A percentile compares a stretch with the other conserved stretches of the same genome.
Evolutionary conservation across 2,329 filamentous ascomycete genomes (phyloP).

Genomic region (Coniochaeta ligniaria): DNA sequence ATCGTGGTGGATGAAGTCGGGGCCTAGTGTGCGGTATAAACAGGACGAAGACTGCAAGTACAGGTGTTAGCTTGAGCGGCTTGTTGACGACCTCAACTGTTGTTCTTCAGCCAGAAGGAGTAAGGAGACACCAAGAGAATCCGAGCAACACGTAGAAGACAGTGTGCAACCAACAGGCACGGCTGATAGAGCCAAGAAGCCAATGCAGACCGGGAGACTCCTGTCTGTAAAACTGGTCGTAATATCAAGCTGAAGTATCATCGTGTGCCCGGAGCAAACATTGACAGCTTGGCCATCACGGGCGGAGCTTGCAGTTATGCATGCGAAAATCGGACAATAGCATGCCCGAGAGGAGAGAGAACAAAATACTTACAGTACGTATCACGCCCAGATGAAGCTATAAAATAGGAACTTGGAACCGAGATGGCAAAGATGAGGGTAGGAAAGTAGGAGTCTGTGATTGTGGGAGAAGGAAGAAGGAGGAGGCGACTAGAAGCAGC

Average conservation of each 20-base stretch:
- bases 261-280: not conserved
- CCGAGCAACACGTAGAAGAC: not conserved
- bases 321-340: not conserved
- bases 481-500: not conserved
- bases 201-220: not conserved
- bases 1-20: slow-evolving; percentile 20
- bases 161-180: not conserved
- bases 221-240: not conserved
- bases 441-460: not conserved
- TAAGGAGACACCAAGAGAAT: not conserved
- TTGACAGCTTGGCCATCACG: not conserved
- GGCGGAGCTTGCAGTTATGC: not conserved
- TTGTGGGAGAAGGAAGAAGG: not conserved
- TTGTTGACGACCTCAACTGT: not conserved
- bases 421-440: not conserved
- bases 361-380: not conserved
- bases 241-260: not conserved
- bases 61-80: not conserved
- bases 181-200: not conserved
- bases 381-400: not conserved
- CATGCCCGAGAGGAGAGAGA: not conserved
- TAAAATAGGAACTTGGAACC: not conserved
- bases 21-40: not conserved
- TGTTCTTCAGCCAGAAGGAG: not conserved
- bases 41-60: not conserved